Evolutionary conservation across 495 filamentous ascomycete genomes (phyloP).

Genomic region (Barbatosphaeria neglecta): DNA sequence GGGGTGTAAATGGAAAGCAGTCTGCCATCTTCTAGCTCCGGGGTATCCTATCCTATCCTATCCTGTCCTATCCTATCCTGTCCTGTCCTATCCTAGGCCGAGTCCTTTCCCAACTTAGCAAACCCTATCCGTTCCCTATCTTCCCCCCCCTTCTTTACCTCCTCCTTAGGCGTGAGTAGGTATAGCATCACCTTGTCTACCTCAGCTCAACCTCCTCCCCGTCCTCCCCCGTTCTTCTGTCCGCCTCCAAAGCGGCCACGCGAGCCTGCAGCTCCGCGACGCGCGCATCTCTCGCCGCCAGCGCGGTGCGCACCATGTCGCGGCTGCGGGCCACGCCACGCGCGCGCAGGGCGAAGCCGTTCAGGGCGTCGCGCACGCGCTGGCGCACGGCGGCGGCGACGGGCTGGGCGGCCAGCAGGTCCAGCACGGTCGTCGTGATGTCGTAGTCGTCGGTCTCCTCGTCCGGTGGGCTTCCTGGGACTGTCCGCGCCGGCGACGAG

Average conservation of each 20-base stretch:
- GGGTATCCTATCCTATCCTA: too few relatives aligned
- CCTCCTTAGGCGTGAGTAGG: too few relatives aligned
- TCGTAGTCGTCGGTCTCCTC: conserved; percentile 24
- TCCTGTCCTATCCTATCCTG: too few relatives aligned
- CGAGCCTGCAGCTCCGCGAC: conserved; percentile 38
- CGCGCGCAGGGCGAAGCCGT: conserved; percentile 41
- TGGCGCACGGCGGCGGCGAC: conserved; percentile 29
- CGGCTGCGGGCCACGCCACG: conserved; percentile 49
- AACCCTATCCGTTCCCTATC: too few relatives aligned
- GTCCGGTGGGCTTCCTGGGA: not conserved
- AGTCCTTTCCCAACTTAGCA: too few relatives aligned
- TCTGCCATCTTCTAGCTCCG: too few relatives aligned
- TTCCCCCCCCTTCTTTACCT: too few relatives aligned
- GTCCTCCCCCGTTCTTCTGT: too few relatives aligned
- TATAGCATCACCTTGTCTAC: too few relatives aligned
- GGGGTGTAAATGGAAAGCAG: too few relatives aligned
- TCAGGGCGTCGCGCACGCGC: conserved; percentile 36
- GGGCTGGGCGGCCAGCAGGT: conserved; percentile 35
- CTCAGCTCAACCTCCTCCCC: too few relatives aligned
- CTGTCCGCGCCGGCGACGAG: not conserved
- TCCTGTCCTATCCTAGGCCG: too few relatives aligned
- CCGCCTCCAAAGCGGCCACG: conserved; percentile 36
- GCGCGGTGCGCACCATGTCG: conserved; percentile 46
- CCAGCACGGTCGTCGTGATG: conserved; percentile 39
- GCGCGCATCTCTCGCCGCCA: conserved; percentile 51